Conservation (phyloP, 2,329 filamentous ascomycete species). For the Aciculosporium take region DNA sequence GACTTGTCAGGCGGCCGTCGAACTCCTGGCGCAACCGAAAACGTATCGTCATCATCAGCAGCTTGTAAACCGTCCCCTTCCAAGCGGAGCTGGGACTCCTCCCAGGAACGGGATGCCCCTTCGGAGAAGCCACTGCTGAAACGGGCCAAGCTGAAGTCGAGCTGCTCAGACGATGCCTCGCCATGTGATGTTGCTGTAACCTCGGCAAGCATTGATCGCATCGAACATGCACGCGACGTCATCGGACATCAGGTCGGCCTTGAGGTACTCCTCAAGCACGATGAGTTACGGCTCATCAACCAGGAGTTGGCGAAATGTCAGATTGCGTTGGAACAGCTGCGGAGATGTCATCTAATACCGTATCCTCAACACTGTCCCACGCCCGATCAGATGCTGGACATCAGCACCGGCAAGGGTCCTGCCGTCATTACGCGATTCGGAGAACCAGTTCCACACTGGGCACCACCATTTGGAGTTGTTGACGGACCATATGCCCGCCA, state of each 20-base stretch:
- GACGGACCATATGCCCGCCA: slow-evolving; percentile 90
- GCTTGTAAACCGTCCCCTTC: slow-evolving; percentile 12
- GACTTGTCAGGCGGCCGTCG: slow-evolving; percentile 18
- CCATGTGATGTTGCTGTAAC: slow-evolving; percentile 10
- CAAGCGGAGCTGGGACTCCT: slow-evolving; percentile 26
- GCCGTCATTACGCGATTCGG: slow-evolving; percentile 48
- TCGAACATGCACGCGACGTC: slow-evolving; percentile 49
- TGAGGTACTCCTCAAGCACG: slow-evolving; percentile 86
- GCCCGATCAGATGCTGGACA: slow-evolving; percentile 51
- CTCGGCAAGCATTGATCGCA: slow-evolving; percentile 1
- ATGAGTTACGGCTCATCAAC: slow-evolving; percentile 85
- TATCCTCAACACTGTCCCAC: slow-evolving; percentile 61
- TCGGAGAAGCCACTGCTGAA: slow-evolving; percentile 20
- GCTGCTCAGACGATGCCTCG: slow-evolving; percentile 4
- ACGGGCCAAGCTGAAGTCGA: slow-evolving; percentile 25
- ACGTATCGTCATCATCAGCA: background rate
- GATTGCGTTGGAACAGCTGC: slow-evolving; percentile 80
- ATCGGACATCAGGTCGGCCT: slow-evolving; percentile 81
- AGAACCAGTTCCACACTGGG: slow-evolving; percentile 57
- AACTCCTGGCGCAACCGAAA: background rate
- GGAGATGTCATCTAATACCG: slow-evolving; percentile 81
- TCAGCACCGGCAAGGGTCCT: slow-evolving; percentile 61
- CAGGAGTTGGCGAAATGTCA: slow-evolving; percentile 95
- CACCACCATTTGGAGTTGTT: slow-evolving; percentile 77
- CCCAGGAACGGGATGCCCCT: slow-evolving; percentile 9